A percentile compares a stretch with the other conserved stretches of the same genome.
phyloP scores from a whole-genome alignment of 2,329 filamentous ascomycete species.

The Sclerotinia subarctica region DNA sequence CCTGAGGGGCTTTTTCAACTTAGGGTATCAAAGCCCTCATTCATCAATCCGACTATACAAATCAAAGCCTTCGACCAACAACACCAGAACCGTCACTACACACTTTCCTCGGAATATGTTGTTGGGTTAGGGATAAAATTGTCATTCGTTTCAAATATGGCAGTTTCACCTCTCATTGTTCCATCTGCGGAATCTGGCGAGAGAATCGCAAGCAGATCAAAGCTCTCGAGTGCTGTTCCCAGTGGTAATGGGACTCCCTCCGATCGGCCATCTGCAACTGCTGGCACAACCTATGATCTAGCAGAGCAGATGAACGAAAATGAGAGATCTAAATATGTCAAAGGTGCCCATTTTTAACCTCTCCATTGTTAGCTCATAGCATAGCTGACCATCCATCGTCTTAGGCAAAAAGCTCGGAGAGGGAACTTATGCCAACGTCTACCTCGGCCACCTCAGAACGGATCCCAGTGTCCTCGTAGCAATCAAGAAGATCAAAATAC shows the following conservation, averaged over 20 bases:
- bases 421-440: constrained; percentile 96
- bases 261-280: constrained; percentile 22
- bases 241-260: constrained; percentile 27
- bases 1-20: not conserved
- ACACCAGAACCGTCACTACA: not conserved
- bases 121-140: not conserved
- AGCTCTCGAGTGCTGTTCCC: constrained; percentile 17
- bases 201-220: constrained; percentile 19
- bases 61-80: not conserved
- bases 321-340: constrained; percentile 84
- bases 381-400: constrained; percentile 14
- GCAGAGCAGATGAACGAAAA: constrained; percentile 80
- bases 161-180: constrained; percentile 26
- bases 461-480: constrained; percentile 76
- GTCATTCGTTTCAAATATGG: constrained; percentile 18
- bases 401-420: constrained; percentile 86
- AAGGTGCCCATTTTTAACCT: constrained; percentile 51
- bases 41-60: not conserved
- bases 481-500: constrained; percentile 89
- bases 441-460: constrained; percentile 73
- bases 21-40: not conserved
- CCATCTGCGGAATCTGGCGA: constrained; percentile 19
- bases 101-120: not conserved
- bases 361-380: not conserved
- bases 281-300: constrained; percentile 48